Evolutionary conservation across 805 yeast species (phyloP), one percentile per base, ranked within the genome.

Genomic region (Torulaspora microellipsoides): DNA sequence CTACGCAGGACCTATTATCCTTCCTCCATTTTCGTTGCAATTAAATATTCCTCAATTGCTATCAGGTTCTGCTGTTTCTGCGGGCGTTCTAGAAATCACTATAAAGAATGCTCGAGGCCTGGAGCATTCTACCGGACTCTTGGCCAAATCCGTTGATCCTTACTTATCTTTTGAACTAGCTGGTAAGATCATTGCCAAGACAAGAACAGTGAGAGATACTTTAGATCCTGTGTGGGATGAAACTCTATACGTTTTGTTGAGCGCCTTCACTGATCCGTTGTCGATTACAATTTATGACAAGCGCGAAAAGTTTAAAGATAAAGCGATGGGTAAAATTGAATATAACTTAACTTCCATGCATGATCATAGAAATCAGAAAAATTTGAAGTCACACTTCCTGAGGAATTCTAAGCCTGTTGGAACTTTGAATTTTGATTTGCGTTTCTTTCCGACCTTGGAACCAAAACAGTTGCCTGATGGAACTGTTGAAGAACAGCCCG

Each of bases 21-120:
- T 87, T 57, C 74, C 85, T 35, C 99, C 99, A 11, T 81, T 93
- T 51, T 88, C 96, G 3, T 85, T 90, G 73, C 95, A 93, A 70
- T 69, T 93, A 61, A 93, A 95, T 58, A 76, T 93, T 36, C 95
- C 95, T 60, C 96, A 89, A 68, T 70, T 93, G 60, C 65, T 91
- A 55, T 83, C 95, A 15, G 96, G 96, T 58, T 82, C 91, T 35
- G 82, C 82, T 57, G 78, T 91, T 30, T 83, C 98, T 6, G 73
- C 88, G 54, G 99, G 99, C 68, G 85, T 93, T 27, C 67, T 93
- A 49, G 83, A 82, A 34, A 64, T 93, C 34, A 78, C 75, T 25
- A 71, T 84, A 31, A 79, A 81, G 54, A 69, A 76, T 34, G 96
- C 95, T 14, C 73, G 70, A 49, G 78, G 76, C 36, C 70, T 93